Evolutionary conservation across 768 basidiomycete genomes (phyloP), one percentile per base, ranked within the genome.

Genomic region (Lanmaoa rubissima): DNA sequence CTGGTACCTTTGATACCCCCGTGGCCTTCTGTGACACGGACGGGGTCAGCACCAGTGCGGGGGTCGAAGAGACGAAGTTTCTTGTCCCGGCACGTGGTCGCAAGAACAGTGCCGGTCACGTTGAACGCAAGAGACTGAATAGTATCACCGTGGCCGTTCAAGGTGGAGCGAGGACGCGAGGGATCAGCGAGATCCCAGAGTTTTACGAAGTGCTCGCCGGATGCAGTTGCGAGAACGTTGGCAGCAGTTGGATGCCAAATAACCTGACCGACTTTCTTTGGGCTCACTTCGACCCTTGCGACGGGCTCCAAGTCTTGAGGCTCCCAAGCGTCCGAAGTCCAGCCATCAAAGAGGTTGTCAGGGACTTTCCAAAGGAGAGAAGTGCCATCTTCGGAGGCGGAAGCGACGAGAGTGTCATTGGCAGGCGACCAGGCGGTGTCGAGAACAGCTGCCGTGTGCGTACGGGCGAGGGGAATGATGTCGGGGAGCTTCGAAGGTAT

Each of bases 341-440:
- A 97, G 10, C 85, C 90, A 39, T 92, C 90, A 60, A 98, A 97
- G 34, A 73, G 66, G 46, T 70, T 68, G 3, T 77, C 58, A n/a
- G 82, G 73, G 50, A 98, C 86, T 69, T 92, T 90, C 89, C 94
- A 98, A 68, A 99, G 80, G 75, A 92, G 83, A 61, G 90, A 82
- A 66, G 95, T 94, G 42, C 95, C 94, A 69, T 99, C 97, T 72
- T 99, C 96, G 47, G 90, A 94, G 16, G 83, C 92, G 1, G 93
- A 95, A 2, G 90, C 96, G 62, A 97, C 90, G 65, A 96, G 78
- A 7, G 82, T 78, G 74, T 98, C 96, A 67, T 94, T 87, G 71
- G 96, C 93, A 0, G 94, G 95, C 0, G 90, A 92, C 94, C 94
- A 98, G 67, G 90, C 92, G 0, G 96, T 98, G 74, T 98, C 96